phyloP scores from a whole-genome alignment of 2,329 filamentous ascomycete genomes.

The Coleophoma crateriformis region DNA sequence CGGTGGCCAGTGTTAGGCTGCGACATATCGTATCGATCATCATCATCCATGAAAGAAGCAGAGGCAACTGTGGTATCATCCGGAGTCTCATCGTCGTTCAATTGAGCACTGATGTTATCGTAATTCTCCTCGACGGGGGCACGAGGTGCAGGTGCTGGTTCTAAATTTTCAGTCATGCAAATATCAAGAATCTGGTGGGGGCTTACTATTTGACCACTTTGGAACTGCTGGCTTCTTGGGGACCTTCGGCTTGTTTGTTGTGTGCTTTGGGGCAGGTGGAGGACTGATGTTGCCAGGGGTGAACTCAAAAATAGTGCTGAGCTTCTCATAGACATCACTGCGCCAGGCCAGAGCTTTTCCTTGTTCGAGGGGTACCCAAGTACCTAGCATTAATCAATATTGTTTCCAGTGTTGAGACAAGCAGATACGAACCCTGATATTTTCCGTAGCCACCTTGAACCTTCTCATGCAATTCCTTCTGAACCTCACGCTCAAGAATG shows the following conservation, averaged over 20 bases:
- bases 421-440: slow-evolving; percentile 69
- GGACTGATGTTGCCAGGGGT: slow-evolving; percentile 80
- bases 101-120: slow-evolving; percentile 54
- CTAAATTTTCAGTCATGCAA: slow-evolving; percentile 21
- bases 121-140: slow-evolving; percentile 53
- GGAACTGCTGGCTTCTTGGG: slow-evolving; percentile 61
- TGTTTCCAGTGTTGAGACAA: background rate
- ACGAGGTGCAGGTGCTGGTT: slow-evolving; percentile 31
- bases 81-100: slow-evolving; percentile 74
- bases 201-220: slow-evolving; percentile 47
- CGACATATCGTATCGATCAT: slow-evolving; percentile 68
- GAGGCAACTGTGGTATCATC: slow-evolving; percentile 81
- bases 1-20: slow-evolving; percentile 56
- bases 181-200: slow-evolving; percentile 8
- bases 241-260: slow-evolving; percentile 78
- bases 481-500: slow-evolving; percentile 93
- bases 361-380: slow-evolving; percentile 86
- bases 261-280: slow-evolving; percentile 88
- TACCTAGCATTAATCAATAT: slow-evolving; percentile 50
- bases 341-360: slow-evolving; percentile 79
- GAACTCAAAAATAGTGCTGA: slow-evolving; percentile 86
- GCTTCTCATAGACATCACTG: slow-evolving; percentile 79
- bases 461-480: slow-evolving; percentile 95
- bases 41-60: slow-evolving; percentile 79
- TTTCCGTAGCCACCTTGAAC: slow-evolving; percentile 98